Conservation (phyloP, 192 early-diverging fungal genomes). For the Dimargaris verticillata region DNA sequence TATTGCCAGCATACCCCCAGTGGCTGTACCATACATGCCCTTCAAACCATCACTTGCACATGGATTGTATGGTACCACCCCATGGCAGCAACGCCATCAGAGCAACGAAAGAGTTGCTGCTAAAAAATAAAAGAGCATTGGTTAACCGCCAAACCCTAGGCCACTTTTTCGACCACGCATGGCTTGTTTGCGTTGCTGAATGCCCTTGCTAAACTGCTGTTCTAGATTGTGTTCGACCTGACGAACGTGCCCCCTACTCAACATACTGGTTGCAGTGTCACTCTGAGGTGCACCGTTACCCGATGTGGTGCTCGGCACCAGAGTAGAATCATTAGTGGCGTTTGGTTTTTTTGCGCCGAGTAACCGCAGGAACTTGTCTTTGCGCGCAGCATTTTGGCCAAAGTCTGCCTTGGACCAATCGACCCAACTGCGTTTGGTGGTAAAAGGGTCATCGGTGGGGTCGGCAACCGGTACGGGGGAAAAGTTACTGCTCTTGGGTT, state of each 20-base stretch:
- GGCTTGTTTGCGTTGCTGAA: not conserved
- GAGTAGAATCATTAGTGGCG: not conserved
- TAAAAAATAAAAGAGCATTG: too few species aligned
- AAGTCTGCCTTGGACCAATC: slow-evolving; percentile 4
- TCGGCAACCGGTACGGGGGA: too few species aligned
- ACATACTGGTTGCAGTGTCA: not conserved
- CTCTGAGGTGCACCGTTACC: too few species aligned
- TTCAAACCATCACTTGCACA: too few species aligned
- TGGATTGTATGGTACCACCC: too few species aligned
- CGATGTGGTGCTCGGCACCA: not conserved
- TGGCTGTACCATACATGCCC: too few species aligned
- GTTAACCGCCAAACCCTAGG: too few species aligned
- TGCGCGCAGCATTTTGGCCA: not conserved
- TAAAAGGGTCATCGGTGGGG: not conserved
- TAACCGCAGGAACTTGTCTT: not conserved
- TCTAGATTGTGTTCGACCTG: not conserved
- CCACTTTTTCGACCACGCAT: too few species aligned
- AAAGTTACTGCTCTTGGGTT: too few species aligned
- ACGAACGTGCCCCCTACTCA: not conserved
- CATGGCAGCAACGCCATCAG: too few species aligned
- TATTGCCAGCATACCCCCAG: too few species aligned
- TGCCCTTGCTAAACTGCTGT: not conserved
- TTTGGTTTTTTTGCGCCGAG: not conserved
- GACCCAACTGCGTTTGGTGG: not conserved
- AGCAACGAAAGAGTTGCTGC: too few species aligned